phyloP scores from a whole-genome alignment of 2,329 filamentous ascomycete species.

The Macrophomina tecta region DNA sequence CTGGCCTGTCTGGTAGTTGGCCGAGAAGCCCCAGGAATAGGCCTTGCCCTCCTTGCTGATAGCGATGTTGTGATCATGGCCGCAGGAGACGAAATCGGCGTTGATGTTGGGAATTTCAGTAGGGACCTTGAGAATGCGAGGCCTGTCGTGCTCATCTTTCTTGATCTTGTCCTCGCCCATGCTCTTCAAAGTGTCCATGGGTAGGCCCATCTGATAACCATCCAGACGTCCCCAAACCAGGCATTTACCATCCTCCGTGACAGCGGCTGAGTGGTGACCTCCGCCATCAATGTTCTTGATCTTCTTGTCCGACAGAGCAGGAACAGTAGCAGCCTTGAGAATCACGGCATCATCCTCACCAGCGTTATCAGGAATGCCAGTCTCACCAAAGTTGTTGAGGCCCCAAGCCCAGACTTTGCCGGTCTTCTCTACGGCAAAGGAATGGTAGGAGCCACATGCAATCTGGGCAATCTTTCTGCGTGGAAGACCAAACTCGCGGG shows the following conservation, averaged over 20 bases:
- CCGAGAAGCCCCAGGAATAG: slow-evolving; percentile 81
- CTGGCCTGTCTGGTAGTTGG: slow-evolving; percentile 80
- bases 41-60: slow-evolving; percentile 72
- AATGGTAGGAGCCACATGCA: slow-evolving; percentile 78
- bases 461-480: slow-evolving; percentile 65
- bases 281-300: slow-evolving; percentile 74
- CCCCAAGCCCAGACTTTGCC: slow-evolving; percentile 82
- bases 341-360: slow-evolving; percentile 75
- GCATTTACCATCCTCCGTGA: slow-evolving; percentile 60
- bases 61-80: slow-evolving; percentile 75
- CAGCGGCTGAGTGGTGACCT: slow-evolving; percentile 73
- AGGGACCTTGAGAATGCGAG: slow-evolving; percentile 75
- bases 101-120: slow-evolving; percentile 62
- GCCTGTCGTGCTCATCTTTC: slow-evolving; percentile 67
- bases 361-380: slow-evolving; percentile 67
- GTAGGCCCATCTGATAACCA: slow-evolving; percentile 60
- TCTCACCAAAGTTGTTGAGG: slow-evolving; percentile 85
- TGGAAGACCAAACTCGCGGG: slow-evolving; percentile 62
- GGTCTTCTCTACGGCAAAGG: slow-evolving; percentile 73
- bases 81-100: slow-evolving; percentile 65
- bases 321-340: slow-evolving; percentile 67
- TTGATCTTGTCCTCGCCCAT: slow-evolving; percentile 66
- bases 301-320: slow-evolving; percentile 66
- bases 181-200: slow-evolving; percentile 48
- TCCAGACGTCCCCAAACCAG: slow-evolving; percentile 67